Evolutionary conservation across 2,329 filamentous ascomycete genomes (phyloP), one percentile per base, ranked within the genome.

Genomic region (Orbilia oligospora): DNA sequence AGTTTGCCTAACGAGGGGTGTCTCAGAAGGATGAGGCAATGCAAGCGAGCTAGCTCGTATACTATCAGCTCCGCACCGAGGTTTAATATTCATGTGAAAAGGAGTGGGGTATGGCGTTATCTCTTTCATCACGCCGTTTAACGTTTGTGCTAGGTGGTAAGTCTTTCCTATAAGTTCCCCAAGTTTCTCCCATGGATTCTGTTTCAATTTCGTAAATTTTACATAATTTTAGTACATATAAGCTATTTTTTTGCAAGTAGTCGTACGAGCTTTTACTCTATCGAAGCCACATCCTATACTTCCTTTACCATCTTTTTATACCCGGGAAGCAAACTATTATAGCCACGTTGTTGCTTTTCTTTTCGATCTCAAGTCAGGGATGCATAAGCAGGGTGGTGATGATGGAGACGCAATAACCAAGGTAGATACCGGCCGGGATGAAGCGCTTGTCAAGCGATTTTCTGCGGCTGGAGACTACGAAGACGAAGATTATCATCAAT

Each of bases 361-460:
- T 71, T 67, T 63, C 49, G 30, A 56, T 70, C 49, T 51, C 66
- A 53, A 55, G n/a, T 30, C 61, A 71, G 72, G 72, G 66, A 77
- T 77, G 72, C 72, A 77, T 77, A 71, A 66, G 61, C 72, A 77
- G 61, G 58, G 66, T 77, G 58, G 41, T 63, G 9, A 77, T 77
- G 66, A 77, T 77, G 72, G 72, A 71, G 22, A 77, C 61, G 49
- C 72, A 77, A 77, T 77, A 68, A 77, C 72, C 67, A 77, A 71
- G 33, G 72, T 71, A 71, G 61, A 71, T 18, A 77, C 72, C 72
- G 67, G 72, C 41, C 66, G 49, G 16, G 67, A 71, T 24, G 66
- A 71, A 22, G 61, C 58, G 49, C 66, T 41, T 67, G 41, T 63
- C 18, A 77, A 67, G 36, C 24, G 30, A 41, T 71, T 66, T 49